Percentiles rank a stretch among this genome's conserved stretches.
Conservation (phyloP, 441 rosid species). For the Geranium incanum region DNA sequence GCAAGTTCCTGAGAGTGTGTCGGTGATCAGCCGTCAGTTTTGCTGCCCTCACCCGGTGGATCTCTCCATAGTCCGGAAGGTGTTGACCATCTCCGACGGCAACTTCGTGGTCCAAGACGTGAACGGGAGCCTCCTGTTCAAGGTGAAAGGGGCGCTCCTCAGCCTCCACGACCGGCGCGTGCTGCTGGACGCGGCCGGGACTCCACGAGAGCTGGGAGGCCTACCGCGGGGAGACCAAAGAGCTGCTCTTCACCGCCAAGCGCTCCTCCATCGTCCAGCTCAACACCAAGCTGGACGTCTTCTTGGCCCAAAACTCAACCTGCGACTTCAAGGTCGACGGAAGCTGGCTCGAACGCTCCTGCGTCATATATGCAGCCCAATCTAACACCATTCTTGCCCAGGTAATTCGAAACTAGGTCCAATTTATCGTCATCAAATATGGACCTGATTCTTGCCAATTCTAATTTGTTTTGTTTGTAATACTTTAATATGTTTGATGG, state of each 20-base stretch:
- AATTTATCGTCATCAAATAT: no score
- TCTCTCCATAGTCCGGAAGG: background rate
- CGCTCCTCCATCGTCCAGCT: conserved; percentile 37
- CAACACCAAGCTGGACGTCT: conserved; percentile 38
- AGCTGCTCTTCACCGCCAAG: conserved; percentile 36
- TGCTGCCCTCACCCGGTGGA: background rate
- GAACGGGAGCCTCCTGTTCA: conserved; percentile 39
- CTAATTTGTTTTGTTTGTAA: no score
- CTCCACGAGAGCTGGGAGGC: conserved; percentile 45
- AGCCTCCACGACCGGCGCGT: conserved; percentile 35
- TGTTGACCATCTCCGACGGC: background rate
- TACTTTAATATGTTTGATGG: conserved; percentile 25
- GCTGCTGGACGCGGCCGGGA: conserved; percentile 32
- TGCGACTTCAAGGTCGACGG: conserved; percentile 47
- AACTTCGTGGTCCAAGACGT: conserved; percentile 20
- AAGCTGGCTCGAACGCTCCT: conserved; percentile 36
- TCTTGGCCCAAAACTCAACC: conserved; percentile 34
- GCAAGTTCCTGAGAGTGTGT: no score
- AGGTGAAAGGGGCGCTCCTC: conserved; percentile 34
- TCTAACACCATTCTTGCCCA: conserved; percentile 41
- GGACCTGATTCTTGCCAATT: no score
- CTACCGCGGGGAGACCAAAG: conserved; percentile 41
- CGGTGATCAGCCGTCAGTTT: background rate
- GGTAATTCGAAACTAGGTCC: conserved; percentile 10
- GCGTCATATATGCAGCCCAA: conserved; percentile 36